Percentiles rank a stretch among this genome's conserved stretches.
Conservation (phyloP, 768 basidiomycete genomes). For the Clitopilus passeckerianus region DNA sequence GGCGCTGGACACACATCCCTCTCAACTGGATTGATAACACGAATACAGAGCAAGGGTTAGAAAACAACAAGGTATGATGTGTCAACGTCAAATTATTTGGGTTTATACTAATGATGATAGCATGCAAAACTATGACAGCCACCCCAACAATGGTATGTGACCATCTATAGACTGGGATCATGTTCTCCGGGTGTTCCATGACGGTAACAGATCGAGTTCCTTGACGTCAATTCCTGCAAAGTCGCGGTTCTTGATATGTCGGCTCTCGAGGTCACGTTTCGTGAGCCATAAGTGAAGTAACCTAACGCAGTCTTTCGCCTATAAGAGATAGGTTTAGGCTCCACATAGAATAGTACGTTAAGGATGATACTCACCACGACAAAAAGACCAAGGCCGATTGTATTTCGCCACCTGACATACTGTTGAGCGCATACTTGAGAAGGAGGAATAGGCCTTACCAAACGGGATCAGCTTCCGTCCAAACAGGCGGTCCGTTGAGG, state of each 20-base stretch:
- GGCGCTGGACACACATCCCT: too few species aligned
- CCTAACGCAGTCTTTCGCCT: slow-evolving; percentile 68
- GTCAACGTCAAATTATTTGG: too few species aligned
- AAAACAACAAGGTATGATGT: too few species aligned
- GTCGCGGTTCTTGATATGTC: slow-evolving; percentile 62
- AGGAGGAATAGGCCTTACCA: slow-evolving; percentile 38
- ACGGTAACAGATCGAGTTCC: slow-evolving; percentile 59
- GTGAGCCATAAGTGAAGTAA: slow-evolving; percentile 65
- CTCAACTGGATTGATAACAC: too few species aligned
- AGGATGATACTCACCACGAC: slow-evolving; percentile 46
- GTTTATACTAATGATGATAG: too few species aligned
- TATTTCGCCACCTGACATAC: slow-evolving; percentile 53
- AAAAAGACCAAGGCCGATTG: slow-evolving; percentile 64
- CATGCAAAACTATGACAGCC: too few species aligned
- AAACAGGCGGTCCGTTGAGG: slow-evolving; percentile 54
- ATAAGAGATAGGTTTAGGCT: background rate
- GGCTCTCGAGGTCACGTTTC: slow-evolving; percentile 66
- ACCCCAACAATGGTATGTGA: too few species aligned
- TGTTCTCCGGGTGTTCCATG: background rate
- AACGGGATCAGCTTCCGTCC: slow-evolving; percentile 68
- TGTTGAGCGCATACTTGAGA: background rate
- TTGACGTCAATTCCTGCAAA: slow-evolving; percentile 69
- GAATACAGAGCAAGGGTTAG: too few species aligned
- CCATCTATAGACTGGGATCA: too few species aligned
- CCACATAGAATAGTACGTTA: background rate